These are phyloP conservation scores for Porcisia hertigi DNA, from an alignment of 208 protist species.

Conservation along the genomic window DNA sequence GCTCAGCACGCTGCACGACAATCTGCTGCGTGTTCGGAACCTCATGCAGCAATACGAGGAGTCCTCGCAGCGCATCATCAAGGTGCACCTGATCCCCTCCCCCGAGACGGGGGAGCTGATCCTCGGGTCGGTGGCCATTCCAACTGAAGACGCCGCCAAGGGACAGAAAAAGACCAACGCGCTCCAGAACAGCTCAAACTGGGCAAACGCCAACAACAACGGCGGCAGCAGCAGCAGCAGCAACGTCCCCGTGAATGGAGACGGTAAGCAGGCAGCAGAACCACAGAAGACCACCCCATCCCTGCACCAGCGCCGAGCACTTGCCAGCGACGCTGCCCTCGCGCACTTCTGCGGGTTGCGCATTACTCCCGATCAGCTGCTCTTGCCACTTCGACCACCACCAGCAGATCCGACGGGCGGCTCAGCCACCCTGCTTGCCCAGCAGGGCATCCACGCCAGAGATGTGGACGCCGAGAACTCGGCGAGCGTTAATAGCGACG, in stretches of 20 bases:
- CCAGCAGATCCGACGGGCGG: background rate
- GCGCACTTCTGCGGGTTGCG: conserved; percentile 29
- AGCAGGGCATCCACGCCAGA: background rate
- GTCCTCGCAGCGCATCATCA: conserved; percentile 25
- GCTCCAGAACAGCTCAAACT: conserved; percentile 9
- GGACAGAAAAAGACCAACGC: conserved; percentile 3
- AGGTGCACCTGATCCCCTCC: conserved; percentile 17
- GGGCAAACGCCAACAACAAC: background rate
- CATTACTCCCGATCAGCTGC: conserved; percentile 19
- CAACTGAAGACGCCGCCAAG: background rate
- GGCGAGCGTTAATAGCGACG: background rate
- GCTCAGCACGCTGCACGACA: conserved; percentile 19
- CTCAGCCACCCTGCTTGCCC: background rate
- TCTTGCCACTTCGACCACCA: conserved; percentile 8
- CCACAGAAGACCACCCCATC: conserved; percentile 2
- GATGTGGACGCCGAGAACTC: background rate
- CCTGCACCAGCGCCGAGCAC: conserved; percentile 27
- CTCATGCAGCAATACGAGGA: conserved; percentile 43
- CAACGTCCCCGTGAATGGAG: background rate
- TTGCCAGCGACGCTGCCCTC: conserved; percentile 25
- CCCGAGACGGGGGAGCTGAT: conserved; percentile 10
- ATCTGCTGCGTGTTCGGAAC: conserved; percentile 21
- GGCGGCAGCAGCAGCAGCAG: background rate
- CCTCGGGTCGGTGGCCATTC: background rate
- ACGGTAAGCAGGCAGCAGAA: background rate